Base-by-base conservation (phyloP, 129 eudicot species). In the Silybum marianum region DNA sequence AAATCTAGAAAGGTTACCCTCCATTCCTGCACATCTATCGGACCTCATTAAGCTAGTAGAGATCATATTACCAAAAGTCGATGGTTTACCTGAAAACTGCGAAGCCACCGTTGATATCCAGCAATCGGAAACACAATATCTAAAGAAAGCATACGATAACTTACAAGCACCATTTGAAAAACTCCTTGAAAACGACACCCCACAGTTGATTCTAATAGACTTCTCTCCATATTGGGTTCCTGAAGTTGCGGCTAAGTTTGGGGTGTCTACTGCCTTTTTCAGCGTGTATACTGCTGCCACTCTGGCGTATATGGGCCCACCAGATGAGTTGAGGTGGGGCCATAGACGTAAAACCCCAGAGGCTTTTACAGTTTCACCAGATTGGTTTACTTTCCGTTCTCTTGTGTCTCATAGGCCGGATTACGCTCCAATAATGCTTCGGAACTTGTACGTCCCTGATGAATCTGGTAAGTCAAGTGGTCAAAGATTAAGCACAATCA, bases 51-150 rank as follows among this genome's bases (percentile, higher is more conserved):
- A 84, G 72, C 81, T 87, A 72, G 71, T 85, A 16, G 88, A 82
- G 78, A 67, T 91, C 67, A 77, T 63, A 25, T 63, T 91, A 79
- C 90, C 91, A 71, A n/a, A 26, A 34, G 86, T 86, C 6, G 84
- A 86, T 16, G 90, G 83, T 14, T 74, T 91, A 73, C 91, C 91
- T 2, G 86, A 78, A 39, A 81, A 84, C 60, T 84, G 88, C 22
- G 93, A 88, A 75, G 92, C 92, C 68, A 86, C 95, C 60, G 82
- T 88, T 23, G 95, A 88, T 78, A 73, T 91, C 51, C 86, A 79
- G 39, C 71, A 26, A 54, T 74, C 83, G 9, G 82, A 88, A 86
- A 76, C 84, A 39, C 95, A 77, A 32, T 85, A 70, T 80, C 74
- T 91, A 42, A 91, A 91, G 63, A 81, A 71, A 19, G 90, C 92